Evolutionary conservation across 306 rosid species (phyloP).

Genomic region (Cyamopsis tetragonoloba): DNA sequence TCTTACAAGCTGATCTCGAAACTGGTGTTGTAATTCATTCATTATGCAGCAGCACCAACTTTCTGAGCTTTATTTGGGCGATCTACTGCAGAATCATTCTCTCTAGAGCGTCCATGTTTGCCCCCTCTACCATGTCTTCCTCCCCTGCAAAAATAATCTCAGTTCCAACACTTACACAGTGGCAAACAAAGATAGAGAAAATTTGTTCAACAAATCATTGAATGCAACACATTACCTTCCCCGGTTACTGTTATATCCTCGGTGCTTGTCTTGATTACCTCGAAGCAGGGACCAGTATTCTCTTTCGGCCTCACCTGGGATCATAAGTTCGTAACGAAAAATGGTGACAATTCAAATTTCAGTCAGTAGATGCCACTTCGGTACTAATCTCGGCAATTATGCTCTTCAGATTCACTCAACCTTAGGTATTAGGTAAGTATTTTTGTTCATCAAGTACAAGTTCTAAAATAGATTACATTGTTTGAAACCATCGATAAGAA

Average conservation of each 20-base stretch:
- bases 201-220: not conserved
- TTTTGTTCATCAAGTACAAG: not conserved
- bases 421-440: not conserved
- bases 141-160: constrained; percentile 46
- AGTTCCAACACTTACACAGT: not conserved
- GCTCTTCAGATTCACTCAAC: not conserved
- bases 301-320: constrained; percentile 76
- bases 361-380: not conserved
- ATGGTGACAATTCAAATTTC: not conserved
- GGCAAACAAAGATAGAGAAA: not conserved
- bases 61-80: constrained; percentile 64
- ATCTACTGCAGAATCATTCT: constrained; percentile 29
- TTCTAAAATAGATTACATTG: too few species aligned
- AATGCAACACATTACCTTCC: constrained; percentile 62
- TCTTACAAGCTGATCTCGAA: not conserved
- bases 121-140: constrained; percentile 67
- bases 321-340: constrained; percentile 9
- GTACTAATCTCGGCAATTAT: not conserved
- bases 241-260: constrained; percentile 42
- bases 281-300: constrained; percentile 81
- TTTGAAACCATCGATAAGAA: not conserved
- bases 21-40: not conserved
- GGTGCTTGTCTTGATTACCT: constrained; percentile 52
- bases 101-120: constrained; percentile 62
- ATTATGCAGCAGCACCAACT: constrained; percentile 36